phyloP scores from a whole-genome alignment of 495 filamentous ascomycete genomes.

The Penicillium nucicola region DNA sequence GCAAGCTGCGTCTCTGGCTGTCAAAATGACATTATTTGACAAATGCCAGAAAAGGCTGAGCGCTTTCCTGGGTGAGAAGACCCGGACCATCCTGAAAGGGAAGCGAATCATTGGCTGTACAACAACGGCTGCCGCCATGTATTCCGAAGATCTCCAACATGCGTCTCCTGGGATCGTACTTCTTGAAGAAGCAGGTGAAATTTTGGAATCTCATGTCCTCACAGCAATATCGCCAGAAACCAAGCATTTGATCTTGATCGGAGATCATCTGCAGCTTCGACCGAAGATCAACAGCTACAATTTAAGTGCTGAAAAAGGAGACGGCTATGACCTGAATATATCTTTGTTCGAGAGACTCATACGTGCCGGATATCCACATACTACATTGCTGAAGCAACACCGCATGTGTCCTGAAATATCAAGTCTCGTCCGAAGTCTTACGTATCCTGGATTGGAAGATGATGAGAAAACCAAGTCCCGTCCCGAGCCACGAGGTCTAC shows the following conservation, averaged over 20 bases:
- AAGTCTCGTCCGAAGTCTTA: slow-evolving; percentile 51
- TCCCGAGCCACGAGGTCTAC: slow-evolving; percentile 54
- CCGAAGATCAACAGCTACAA: slow-evolving; percentile 66
- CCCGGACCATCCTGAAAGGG: slow-evolving; percentile 39
- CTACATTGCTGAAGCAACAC: slow-evolving; percentile 60
- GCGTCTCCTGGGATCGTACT: slow-evolving; percentile 34
- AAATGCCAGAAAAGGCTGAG: slow-evolving; percentile 35
- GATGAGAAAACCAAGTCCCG: slow-evolving; percentile 49
- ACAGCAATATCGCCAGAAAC: slow-evolving; percentile 57
- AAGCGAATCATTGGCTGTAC: slow-evolving; percentile 73
- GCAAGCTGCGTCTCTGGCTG: slow-evolving; percentile 34
- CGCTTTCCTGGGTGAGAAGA: slow-evolving; percentile 41
- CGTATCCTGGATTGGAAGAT: slow-evolving; percentile 65
- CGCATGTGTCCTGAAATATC: slow-evolving; percentile 74
- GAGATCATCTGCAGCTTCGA: slow-evolving; percentile 74
- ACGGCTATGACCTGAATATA: slow-evolving; percentile 66
- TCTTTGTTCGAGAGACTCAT: slow-evolving; percentile 74
- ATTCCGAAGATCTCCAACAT: slow-evolving; percentile 48
- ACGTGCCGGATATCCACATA: slow-evolving; percentile 49
- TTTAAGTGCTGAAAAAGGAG: slow-evolving; percentile 63
- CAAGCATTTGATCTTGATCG: slow-evolving; percentile 70
- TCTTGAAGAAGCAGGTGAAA: slow-evolving; percentile 79
- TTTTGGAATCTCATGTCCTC: slow-evolving; percentile 69
- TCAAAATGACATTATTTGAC: slow-evolving; percentile 40
- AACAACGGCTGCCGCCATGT: slow-evolving; percentile 70